Conservation (phyloP, 352 stramenopile species). For the Pythium brassicae region DNA sequence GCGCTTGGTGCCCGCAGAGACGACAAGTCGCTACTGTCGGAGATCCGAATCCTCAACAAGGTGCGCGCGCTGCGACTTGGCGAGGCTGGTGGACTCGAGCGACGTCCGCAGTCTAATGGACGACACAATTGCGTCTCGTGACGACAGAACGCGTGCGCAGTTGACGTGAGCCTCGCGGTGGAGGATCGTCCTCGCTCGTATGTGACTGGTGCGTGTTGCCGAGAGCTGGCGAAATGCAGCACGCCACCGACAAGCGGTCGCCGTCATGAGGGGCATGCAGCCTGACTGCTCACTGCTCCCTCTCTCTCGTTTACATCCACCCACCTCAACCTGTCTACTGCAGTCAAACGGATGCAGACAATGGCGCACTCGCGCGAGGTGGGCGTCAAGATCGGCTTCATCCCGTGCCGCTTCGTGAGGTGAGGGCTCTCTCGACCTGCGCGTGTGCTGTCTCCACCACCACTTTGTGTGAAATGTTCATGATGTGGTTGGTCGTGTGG, state of each 20-base stretch:
- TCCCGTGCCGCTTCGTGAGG: slow-evolving; percentile 63
- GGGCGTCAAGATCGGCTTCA: slow-evolving; percentile 46
- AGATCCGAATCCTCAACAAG: slow-evolving; percentile 76
- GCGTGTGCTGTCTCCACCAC: too few species aligned
- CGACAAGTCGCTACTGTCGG: slow-evolving; percentile 57
- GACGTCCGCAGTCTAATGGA: too few species aligned
- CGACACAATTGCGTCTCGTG: too few species aligned
- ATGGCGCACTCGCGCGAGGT: slow-evolving; percentile 59
- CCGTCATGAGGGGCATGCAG: too few species aligned
- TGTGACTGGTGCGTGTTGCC: slow-evolving; percentile 30
- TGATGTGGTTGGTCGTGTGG: too few species aligned
- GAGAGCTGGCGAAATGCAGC: not conserved
- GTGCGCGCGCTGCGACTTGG: too few species aligned
- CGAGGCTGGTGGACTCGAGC: too few species aligned
- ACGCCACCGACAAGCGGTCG: too few species aligned
- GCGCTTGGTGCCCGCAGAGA: slow-evolving; percentile 21
- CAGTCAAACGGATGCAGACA: slow-evolving; percentile 48
- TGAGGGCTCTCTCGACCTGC: slow-evolving; percentile 4
- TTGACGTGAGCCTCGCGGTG: slow-evolving; percentile 61
- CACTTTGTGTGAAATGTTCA: too few species aligned
- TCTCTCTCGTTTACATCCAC: too few species aligned
- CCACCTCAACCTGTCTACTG: not conserved
- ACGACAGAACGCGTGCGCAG: slow-evolving; percentile 53
- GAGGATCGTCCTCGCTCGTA: slow-evolving; percentile 64
- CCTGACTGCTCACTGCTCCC: too few species aligned